Evolutionary conservation across 2,329 filamentous ascomycete species (phyloP).

Genomic region (Botrytis deweyae): DNA sequence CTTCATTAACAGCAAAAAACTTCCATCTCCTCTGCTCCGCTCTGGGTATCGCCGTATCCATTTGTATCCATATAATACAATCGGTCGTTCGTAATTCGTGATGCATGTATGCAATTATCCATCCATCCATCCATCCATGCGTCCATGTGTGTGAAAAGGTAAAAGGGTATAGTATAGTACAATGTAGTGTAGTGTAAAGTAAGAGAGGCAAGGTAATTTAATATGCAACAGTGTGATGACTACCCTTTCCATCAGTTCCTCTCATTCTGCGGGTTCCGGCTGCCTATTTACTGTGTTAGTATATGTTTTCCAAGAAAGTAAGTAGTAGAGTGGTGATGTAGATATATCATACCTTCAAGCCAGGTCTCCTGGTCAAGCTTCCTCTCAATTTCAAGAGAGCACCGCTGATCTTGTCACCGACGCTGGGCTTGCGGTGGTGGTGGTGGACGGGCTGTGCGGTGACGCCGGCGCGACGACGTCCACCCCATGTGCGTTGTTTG

Average conservation of each 20-base stretch:
- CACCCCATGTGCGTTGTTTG: background rate
- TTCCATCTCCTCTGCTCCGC: background rate
- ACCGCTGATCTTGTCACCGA: slow-evolving; percentile 77
- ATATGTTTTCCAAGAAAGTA: accelerated
- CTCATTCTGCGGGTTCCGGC: slow-evolving; percentile 72
- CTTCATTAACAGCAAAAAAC: background rate
- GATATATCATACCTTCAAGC: slow-evolving; percentile 59
- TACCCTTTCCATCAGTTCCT: slow-evolving; percentile 68
- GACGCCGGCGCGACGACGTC: background rate
- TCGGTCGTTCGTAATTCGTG: slow-evolving; percentile 1
- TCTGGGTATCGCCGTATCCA: background rate
- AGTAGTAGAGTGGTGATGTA: background rate
- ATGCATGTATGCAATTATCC: background rate
- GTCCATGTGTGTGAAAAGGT: background rate
- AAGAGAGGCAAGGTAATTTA: background rate
- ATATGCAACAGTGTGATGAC: slow-evolving; percentile 36
- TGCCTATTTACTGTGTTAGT: slow-evolving; percentile 49
- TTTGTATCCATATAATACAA: background rate
- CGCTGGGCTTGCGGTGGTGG: slow-evolving; percentile 25
- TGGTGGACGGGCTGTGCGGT: background rate
- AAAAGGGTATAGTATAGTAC: background rate
- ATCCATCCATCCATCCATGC: background rate
- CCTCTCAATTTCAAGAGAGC: slow-evolving; percentile 74
- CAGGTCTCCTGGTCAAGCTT: slow-evolving; percentile 64
- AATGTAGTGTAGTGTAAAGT: background rate